phyloP scores from a whole-genome alignment of 495 filamentous ascomycete genomes.

The Neurospora africana region DNA sequence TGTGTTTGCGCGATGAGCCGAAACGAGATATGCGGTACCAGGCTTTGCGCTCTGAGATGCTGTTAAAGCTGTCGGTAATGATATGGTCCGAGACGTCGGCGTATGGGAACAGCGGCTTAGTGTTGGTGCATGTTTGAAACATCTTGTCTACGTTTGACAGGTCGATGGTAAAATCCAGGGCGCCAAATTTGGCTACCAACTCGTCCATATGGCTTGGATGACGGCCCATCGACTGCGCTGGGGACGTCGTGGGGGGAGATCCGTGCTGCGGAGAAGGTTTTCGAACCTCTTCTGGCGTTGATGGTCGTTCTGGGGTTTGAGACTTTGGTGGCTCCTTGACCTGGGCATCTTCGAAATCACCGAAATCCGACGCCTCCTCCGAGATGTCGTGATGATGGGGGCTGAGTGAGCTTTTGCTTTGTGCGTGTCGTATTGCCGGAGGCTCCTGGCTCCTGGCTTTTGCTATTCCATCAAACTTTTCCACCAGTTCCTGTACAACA shows the following conservation, averaged over 20 bases:
- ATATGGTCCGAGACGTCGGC: slow-evolving; percentile 24
- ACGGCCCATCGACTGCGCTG: background rate
- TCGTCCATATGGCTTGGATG: slow-evolving; percentile 1
- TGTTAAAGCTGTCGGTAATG: slow-evolving; percentile 37
- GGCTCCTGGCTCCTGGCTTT: slow-evolving; percentile 25
- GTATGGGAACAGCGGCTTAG: background rate
- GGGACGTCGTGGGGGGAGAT: background rate
- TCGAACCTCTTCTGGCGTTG: background rate
- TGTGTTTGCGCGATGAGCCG: slow-evolving; percentile 44
- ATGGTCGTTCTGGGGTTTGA: background rate
- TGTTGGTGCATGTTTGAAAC: slow-evolving; percentile 14
- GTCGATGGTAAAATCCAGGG: slow-evolving; percentile 29
- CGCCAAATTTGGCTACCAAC: slow-evolving; percentile 20
- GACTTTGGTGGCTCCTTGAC: slow-evolving; percentile 14
- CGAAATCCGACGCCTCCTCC: slow-evolving; percentile 35
- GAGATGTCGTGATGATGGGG: slow-evolving; percentile 5
- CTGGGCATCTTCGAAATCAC: slow-evolving; percentile 42
- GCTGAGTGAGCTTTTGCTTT: slow-evolving; percentile 9
- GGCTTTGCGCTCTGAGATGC: slow-evolving; percentile 45
- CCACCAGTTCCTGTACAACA: slow-evolving; percentile 38
- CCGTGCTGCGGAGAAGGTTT: background rate
- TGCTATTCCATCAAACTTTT: slow-evolving; percentile 36
- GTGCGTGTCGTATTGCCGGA: slow-evolving; percentile 1
- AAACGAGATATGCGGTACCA: slow-evolving; percentile 53
- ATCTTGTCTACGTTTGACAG: slow-evolving; percentile 33